Conservation (phyloP, 202 grass and related monocot species). For the Panicum virgatum region DNA sequence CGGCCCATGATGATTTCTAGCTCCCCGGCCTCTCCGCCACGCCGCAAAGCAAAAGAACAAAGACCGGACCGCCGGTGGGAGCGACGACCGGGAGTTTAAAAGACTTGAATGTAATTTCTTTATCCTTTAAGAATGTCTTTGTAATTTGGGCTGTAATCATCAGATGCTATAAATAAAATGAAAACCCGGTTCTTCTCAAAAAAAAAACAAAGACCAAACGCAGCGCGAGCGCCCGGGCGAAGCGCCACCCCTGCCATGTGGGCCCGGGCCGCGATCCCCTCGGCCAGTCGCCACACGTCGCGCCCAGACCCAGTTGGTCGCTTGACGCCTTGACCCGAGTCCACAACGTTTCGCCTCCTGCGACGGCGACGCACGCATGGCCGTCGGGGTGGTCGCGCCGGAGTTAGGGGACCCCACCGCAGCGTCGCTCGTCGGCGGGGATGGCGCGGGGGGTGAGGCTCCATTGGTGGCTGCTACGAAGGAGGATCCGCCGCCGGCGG, state of each 20-base stretch:
- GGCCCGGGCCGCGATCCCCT: neutral
- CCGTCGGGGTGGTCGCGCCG: neutral
- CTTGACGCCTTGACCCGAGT: neutral
- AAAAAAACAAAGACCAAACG: neutral
- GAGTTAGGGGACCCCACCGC: neutral
- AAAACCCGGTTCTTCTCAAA: no score
- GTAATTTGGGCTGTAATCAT: no score
- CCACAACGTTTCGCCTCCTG: constrained; percentile 8
- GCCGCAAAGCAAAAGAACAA: no score
- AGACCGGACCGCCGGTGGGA: no score
- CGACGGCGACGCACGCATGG: neutral
- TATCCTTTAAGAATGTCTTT: no score
- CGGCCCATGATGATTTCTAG: no score
- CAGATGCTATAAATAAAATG: no score
- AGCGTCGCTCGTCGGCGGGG: neutral
- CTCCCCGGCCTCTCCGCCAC: no score
- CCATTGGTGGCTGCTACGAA: constrained; percentile 30
- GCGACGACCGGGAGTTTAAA: no score
- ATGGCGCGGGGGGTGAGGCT: neutral
- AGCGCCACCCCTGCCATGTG: neutral
- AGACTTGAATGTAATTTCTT: no score
- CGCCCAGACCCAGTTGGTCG: neutral
- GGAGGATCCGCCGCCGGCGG: neutral
- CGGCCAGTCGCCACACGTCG: neutral
- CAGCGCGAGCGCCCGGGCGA: neutral